A percentile compares a stretch with the other conserved stretches of the same genome.
Evolutionary conservation across 352 stramenopile genomes (phyloP).

Genomic region (Thraustochytrium striatum): DNA sequence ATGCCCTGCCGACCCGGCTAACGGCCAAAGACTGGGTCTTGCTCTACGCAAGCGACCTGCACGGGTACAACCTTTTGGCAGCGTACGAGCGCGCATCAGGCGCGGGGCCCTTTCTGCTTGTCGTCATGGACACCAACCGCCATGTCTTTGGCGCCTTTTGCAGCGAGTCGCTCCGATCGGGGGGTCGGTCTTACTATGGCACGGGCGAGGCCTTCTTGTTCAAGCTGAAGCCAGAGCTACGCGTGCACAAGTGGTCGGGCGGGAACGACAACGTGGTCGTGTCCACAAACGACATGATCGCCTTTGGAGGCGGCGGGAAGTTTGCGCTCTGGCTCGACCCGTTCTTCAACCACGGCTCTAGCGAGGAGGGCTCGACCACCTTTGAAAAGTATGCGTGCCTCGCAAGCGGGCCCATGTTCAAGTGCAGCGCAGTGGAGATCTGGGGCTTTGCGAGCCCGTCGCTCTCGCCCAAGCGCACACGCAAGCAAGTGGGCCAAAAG

Average conservation of each 20-base stretch:
- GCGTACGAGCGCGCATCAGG: slow-evolving; percentile 19
- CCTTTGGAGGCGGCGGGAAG: slow-evolving; percentile 32
- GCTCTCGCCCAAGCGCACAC: too few species aligned
- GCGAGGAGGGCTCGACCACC: slow-evolving; percentile 19
- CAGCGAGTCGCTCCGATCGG: slow-evolving; percentile 5
- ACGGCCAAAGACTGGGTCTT: not conserved
- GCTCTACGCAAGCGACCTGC: slow-evolving; percentile 28
- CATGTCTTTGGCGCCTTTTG: slow-evolving; percentile 26
- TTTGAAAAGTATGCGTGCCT: slow-evolving; percentile 28
- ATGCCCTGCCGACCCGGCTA: not conserved
- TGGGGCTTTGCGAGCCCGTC: slow-evolving; percentile 25
- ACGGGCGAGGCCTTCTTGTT: slow-evolving; percentile 34
- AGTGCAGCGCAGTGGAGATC: slow-evolving; percentile 38
- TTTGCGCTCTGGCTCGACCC: slow-evolving; percentile 36
- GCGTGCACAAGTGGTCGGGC: slow-evolving; percentile 5
- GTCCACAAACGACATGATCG: slow-evolving; percentile 26
- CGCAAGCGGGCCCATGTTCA: slow-evolving; percentile 1
- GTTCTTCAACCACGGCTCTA: slow-evolving; percentile 31
- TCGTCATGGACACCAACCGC: slow-evolving; percentile 45
- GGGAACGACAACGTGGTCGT: slow-evolving; percentile 17
- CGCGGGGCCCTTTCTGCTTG: slow-evolving; percentile 26
- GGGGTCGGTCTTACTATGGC: slow-evolving; percentile 16
- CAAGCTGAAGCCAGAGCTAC: slow-evolving; percentile 17
- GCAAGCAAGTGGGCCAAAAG: too few species aligned
- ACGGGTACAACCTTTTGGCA: slow-evolving; percentile 32